Conservation (phyloP, 1,284 basidiomycete genomes). For the Macrocystidia cucumis region DNA sequence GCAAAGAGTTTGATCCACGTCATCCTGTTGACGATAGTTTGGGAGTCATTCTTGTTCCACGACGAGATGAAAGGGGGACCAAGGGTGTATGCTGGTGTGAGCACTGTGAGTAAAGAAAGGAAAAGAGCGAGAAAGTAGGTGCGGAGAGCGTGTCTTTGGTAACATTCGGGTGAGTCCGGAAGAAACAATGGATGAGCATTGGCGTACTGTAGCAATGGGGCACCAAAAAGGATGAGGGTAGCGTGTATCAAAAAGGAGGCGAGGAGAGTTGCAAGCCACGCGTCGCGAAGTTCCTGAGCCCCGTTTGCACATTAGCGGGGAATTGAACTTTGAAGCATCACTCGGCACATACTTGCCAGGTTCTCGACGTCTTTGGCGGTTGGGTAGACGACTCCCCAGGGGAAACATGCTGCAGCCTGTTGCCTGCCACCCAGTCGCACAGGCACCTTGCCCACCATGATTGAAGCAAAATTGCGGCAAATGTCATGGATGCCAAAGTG, state of each 20-base stretch:
- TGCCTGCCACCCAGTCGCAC: constrained; percentile 41
- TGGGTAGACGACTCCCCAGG: too few relatives aligned
- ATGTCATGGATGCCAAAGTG: constrained; percentile 56
- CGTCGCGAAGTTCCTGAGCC: constrained; percentile 36
- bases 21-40: constrained; percentile 37
- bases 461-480: constrained; percentile 52
- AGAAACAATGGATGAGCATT: too few relatives aligned
- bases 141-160: constrained; percentile 39
- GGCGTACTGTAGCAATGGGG: too few relatives aligned
- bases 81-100: constrained; percentile 65
- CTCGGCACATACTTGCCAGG: too few relatives aligned
- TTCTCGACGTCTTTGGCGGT: too few relatives aligned
- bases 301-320: constrained; percentile 7
- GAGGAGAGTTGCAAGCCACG: constrained; percentile 45
- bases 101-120: constrained; percentile 59
- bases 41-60: constrained; percentile 30
- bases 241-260: constrained; percentile 40
- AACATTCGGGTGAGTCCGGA: background rate
- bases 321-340: constrained; percentile 1
- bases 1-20: constrained; percentile 76
- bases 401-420: constrained; percentile 16
- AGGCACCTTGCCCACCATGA: constrained; percentile 72
- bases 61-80: constrained; percentile 54
- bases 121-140: constrained; percentile 68
- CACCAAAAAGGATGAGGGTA: constrained; percentile 66